Evolutionary conservation across 1,284 basidiomycete species (phyloP).

Genomic region (Singerocomus inundabilis): DNA sequence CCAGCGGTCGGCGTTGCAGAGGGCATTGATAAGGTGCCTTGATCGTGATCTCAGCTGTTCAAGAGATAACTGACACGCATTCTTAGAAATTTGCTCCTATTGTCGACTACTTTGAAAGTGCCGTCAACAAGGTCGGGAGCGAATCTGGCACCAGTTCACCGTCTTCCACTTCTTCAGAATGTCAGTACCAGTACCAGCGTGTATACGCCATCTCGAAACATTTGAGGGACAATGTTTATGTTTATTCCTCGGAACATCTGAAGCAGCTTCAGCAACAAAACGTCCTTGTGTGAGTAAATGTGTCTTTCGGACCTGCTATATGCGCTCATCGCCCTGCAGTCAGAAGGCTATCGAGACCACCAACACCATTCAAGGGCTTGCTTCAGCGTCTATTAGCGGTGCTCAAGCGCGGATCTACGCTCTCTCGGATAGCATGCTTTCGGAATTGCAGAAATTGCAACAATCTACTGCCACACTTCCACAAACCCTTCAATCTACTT

Average conservation of each 20-base stretch:
- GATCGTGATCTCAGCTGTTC: slow-evolving; percentile 14
- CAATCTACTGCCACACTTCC: slow-evolving; percentile 55
- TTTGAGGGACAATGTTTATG: slow-evolving; percentile 58
- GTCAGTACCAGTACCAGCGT: slow-evolving; percentile 74
- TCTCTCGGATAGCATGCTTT: slow-evolving; percentile 62
- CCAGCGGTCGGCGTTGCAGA: slow-evolving; percentile 64
- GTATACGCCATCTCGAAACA: slow-evolving; percentile 62
- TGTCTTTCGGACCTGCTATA: neutral
- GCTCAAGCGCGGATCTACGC: slow-evolving; percentile 53
- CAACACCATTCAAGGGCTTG: slow-evolving; percentile 56
- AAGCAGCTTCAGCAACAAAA: slow-evolving; percentile 69
- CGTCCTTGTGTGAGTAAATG: slow-evolving; percentile 53
- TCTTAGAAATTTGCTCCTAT: slow-evolving; percentile 66
- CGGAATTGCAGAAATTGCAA: slow-evolving; percentile 64
- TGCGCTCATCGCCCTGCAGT: slow-evolving; percentile 34
- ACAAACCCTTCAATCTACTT: slow-evolving; percentile 51
- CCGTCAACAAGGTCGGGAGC: slow-evolving; percentile 53
- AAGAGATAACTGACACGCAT: slow-evolving; percentile 11
- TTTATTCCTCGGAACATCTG: slow-evolving; percentile 68
- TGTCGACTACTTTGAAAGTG: slow-evolving; percentile 65
- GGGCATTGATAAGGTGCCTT: slow-evolving; percentile 68
- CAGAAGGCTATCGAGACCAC: slow-evolving; percentile 70
- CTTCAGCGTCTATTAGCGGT: slow-evolving; percentile 49
- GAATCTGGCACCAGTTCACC: slow-evolving; percentile 44
- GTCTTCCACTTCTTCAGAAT: slow-evolving; percentile 35